A percentile compares a stretch with the other conserved stretches of the same genome.
These are phyloP conservation scores for Sparassis latifolia DNA, from an alignment of 1,284 basidiomycete genomes.

Conservation along the genomic window DNA sequence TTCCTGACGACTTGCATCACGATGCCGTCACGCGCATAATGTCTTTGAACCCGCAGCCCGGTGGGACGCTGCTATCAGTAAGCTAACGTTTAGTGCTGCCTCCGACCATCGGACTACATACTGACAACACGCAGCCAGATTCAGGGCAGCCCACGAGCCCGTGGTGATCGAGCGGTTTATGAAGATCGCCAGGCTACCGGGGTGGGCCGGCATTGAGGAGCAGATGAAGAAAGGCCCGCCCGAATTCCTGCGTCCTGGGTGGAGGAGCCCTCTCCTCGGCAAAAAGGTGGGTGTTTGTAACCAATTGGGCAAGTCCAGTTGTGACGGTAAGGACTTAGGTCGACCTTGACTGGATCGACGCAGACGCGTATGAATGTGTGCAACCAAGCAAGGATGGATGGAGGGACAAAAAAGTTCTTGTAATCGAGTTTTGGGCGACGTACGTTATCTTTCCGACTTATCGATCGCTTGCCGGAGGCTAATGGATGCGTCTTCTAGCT, in stretches of 20 bases:
- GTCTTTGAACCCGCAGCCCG: slow-evolving; percentile 10
- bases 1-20: neutral
- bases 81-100: too few species aligned
- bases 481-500: slow-evolving; percentile 9
- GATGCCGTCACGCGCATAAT: neutral
- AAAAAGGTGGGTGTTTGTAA: slow-evolving; percentile 4
- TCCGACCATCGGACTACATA: too few species aligned
- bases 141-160: slow-evolving; percentile 20
- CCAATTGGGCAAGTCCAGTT: too few species aligned
- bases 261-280: slow-evolving; percentile 25
- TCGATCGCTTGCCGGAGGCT: neutral
- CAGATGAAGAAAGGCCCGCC: slow-evolving; percentile 27
- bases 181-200: slow-evolving; percentile 22
- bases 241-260: slow-evolving; percentile 26
- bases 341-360: slow-evolving; percentile 25
- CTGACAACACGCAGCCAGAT: slow-evolving; percentile 12
- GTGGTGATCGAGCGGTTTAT: slow-evolving; percentile 20
- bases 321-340: slow-evolving; percentile 2
- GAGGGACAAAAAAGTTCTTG: slow-evolving; percentile 21
- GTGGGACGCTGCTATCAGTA: slow-evolving; percentile 13
- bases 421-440: slow-evolving; percentile 29
- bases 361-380: slow-evolving; percentile 22
- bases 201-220: slow-evolving; percentile 23
- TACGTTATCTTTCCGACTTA: slow-evolving; percentile 13
- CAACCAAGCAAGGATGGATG: slow-evolving; percentile 23